Evolutionary conservation across 768 basidiomycete genomes (phyloP).

Genomic region (Chlorophyllum brunneum): DNA sequence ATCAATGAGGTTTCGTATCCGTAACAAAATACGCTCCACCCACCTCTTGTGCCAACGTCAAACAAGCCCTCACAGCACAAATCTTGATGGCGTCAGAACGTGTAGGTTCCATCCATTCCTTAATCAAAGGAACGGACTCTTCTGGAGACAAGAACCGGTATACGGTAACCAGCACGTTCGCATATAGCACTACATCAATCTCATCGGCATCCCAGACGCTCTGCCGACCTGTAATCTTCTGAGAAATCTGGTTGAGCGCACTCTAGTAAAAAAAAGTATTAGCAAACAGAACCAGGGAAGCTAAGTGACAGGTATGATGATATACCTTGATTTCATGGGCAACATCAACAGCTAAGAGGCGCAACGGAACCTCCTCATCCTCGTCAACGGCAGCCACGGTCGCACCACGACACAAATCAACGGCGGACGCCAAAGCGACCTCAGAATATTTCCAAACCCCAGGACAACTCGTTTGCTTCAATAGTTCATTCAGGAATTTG

Average conservation of each 20-base stretch:
- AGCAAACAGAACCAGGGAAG: neutral
- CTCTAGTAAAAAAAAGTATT: conserved; percentile 18
- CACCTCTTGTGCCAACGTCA: conserved; percentile 68
- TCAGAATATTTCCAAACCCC: conserved; percentile 55
- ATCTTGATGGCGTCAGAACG: conserved; percentile 80
- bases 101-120: conserved; percentile 67
- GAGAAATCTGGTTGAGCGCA: conserved; percentile 11
- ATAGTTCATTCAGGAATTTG: conserved; percentile 58
- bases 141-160: conserved; percentile 67
- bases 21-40: conserved; percentile 11
- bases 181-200: conserved; percentile 72
- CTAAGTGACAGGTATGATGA: conserved; percentile 3
- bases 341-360: conserved; percentile 64
- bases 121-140: conserved; percentile 58
- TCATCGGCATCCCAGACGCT: conserved; percentile 66
- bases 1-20: neutral
- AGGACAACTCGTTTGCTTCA: conserved; percentile 48
- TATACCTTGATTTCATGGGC: conserved; percentile 77
- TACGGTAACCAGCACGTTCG: conserved; percentile 68
- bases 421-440: conserved; percentile 63
- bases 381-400: conserved; percentile 33
- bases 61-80: conserved; percentile 67
- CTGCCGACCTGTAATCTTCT: conserved; percentile 11
- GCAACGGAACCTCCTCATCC: conserved; percentile 58
- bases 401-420: conserved; percentile 78